Evolutionary conservation across 1,284 basidiomycete genomes (phyloP).

Genomic region (Termitomyces sp.): DNA sequence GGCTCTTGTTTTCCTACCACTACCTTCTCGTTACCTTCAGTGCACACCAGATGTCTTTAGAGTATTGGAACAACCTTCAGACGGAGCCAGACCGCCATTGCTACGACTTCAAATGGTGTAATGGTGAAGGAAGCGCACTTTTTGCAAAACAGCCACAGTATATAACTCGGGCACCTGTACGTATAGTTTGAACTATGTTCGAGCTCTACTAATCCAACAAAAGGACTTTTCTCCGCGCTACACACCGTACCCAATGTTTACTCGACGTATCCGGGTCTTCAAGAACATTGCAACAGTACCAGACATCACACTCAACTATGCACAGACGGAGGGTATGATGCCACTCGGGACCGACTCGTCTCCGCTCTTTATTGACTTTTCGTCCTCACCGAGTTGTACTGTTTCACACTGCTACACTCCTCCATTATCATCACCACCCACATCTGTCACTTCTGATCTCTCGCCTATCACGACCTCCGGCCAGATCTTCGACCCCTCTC

Average conservation of each 20-base stretch:
- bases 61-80: background rate
- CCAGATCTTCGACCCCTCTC: background rate
- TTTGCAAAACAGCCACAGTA: slow-evolving; percentile 1
- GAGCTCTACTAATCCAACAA: background rate
- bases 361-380: background rate
- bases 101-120: background rate
- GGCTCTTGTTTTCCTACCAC: slow-evolving; percentile 2
- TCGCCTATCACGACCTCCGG: background rate
- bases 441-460: background rate
- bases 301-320: slow-evolving; percentile 4
- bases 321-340: slow-evolving; percentile 1
- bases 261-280: background rate
- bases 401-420: background rate
- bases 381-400: background rate
- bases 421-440: background rate
- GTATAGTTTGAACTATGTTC: background rate
- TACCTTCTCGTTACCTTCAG: background rate
- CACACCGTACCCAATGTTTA: background rate
- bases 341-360: background rate
- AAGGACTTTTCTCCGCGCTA: background rate
- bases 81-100: background rate
- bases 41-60: background rate
- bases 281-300: slow-evolving; percentile 4
- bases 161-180: background rate
- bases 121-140: background rate